Conservation (phyloP, 176 grass and related monocot species). For the Ampelocalamus luodianensis region DNA sequence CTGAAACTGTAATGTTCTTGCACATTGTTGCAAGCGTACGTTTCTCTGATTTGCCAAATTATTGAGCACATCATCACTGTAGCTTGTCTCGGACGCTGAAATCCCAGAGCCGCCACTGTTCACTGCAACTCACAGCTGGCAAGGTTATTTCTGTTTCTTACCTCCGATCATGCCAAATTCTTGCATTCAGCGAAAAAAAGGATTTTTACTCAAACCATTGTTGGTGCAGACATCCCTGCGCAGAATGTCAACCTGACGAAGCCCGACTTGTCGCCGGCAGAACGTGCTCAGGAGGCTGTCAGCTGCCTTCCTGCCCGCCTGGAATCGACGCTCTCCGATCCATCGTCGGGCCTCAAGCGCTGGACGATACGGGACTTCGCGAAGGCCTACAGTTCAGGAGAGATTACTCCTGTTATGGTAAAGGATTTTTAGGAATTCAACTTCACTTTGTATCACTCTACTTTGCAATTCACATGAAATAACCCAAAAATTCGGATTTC, state of each 20-base stretch:
- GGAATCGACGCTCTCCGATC: constrained; percentile 20
- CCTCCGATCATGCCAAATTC: neutral
- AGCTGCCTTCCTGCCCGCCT: constrained; percentile 53
- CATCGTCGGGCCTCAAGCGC: constrained; percentile 36
- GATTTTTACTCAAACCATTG: neutral
- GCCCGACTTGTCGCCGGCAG: constrained; percentile 47
- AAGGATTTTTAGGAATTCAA: neutral
- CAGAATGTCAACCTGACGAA: constrained; percentile 60
- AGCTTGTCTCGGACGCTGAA: constrained; percentile 75
- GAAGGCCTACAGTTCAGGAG: constrained; percentile 64
- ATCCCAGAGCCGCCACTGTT: constrained; percentile 86
- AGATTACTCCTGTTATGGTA: constrained; percentile 69
- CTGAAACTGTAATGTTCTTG: neutral
- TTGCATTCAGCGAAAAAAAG: neutral
- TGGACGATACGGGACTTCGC: constrained; percentile 75
- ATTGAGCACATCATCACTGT: constrained; percentile 14
- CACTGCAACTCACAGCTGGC: constrained; percentile 53
- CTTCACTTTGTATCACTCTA: neutral
- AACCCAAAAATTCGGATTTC: too few species aligned
- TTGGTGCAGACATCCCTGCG: constrained; percentile 56
- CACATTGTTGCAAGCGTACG: neutral
- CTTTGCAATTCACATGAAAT: too few species aligned
- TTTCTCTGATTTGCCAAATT: neutral
- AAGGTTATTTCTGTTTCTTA: constrained; percentile 38
- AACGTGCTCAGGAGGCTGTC: constrained; percentile 55